Conservation (phyloP, 2,329 filamentous ascomycete species). For the Alternaria triticimaculans region DNA sequence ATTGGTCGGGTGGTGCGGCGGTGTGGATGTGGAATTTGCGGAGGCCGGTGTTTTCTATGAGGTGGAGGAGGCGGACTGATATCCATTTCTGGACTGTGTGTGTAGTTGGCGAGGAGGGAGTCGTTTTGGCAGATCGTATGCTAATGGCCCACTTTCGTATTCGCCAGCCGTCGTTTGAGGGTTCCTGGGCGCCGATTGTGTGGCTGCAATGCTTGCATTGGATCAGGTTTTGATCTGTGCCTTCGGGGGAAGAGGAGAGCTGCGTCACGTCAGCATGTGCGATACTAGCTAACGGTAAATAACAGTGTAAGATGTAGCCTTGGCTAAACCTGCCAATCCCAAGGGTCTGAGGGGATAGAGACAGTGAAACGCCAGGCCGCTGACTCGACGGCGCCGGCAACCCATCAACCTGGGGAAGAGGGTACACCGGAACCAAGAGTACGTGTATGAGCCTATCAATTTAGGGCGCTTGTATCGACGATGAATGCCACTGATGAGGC, state of each 20-base stretch:
- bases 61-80: conserved; percentile 62
- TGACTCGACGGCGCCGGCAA: conserved; percentile 31
- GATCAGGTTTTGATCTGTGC: conserved; percentile 19
- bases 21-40: conserved; percentile 63
- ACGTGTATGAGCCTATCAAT: conserved; percentile 48
- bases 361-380: conserved; percentile 44
- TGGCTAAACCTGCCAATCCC: conserved; percentile 43
- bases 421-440: conserved; percentile 31
- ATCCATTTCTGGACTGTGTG: conserved; percentile 53
- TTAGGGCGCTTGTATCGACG: conserved; percentile 67
- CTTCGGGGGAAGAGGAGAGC: background rate
- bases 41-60: conserved; percentile 62
- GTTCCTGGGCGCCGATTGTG: conserved; percentile 51
- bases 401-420: conserved; percentile 41
- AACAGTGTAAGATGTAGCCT: conserved; percentile 34
- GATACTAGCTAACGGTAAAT: background rate
- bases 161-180: conserved; percentile 54
- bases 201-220: conserved; percentile 50
- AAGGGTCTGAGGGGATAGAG: conserved; percentile 37
- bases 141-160: conserved; percentile 59
- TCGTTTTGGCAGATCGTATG: conserved; percentile 21
- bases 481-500: conserved; percentile 55
- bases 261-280: conserved; percentile 18
- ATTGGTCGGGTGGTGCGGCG: background rate
- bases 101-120: conserved; percentile 14